Conservation (phyloP, 805 yeast species). For the Pichia deserticola region DNA sequence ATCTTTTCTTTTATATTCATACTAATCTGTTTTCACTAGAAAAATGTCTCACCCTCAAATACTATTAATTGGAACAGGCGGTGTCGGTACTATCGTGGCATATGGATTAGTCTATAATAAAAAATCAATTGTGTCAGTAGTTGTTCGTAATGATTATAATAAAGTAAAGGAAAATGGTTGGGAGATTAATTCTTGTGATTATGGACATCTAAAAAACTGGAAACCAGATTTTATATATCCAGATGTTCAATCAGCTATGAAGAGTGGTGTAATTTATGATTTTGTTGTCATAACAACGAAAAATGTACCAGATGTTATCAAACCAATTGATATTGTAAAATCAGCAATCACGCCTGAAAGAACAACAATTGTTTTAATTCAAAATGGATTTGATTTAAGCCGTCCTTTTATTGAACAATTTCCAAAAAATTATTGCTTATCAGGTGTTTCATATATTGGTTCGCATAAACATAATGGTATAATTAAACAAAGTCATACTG, state of each 20-base stretch:
- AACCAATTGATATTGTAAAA: slow-evolving; percentile 41
- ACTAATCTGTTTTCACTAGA: too few relatives aligned
- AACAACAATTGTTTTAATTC: slow-evolving; percentile 50
- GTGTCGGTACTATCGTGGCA: slow-evolving; percentile 75
- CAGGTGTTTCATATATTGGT: slow-evolving; percentile 61
- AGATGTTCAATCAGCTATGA: slow-evolving; percentile 32
- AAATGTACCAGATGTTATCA: slow-evolving; percentile 51
- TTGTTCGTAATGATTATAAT: slow-evolving; percentile 49
- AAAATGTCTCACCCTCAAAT: too few relatives aligned
- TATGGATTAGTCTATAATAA: slow-evolving; percentile 44
- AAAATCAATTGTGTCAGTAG: slow-evolving; percentile 48
- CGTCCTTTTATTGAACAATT: slow-evolving; percentile 43
- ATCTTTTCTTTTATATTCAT: too few relatives aligned
- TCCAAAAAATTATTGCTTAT: slow-evolving; percentile 44
- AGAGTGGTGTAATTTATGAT: slow-evolving; percentile 35
- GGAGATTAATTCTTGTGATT: slow-evolving; percentile 50
- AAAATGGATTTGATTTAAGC: slow-evolving; percentile 62
- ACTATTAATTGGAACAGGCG: slow-evolving; percentile 69
- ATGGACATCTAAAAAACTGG: slow-evolving; percentile 51
- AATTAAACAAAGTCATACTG: slow-evolving; percentile 37
- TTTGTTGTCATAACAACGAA: slow-evolving; percentile 54
- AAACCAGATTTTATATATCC: slow-evolving; percentile 38
- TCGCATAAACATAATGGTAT: slow-evolving; percentile 3
- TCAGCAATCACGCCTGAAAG: slow-evolving; percentile 40
- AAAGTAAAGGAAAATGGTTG: slow-evolving; percentile 45